phyloP scores from a whole-genome alignment of 2,329 filamentous ascomycete genomes.

The Purpureocillium lavendulum region DNA sequence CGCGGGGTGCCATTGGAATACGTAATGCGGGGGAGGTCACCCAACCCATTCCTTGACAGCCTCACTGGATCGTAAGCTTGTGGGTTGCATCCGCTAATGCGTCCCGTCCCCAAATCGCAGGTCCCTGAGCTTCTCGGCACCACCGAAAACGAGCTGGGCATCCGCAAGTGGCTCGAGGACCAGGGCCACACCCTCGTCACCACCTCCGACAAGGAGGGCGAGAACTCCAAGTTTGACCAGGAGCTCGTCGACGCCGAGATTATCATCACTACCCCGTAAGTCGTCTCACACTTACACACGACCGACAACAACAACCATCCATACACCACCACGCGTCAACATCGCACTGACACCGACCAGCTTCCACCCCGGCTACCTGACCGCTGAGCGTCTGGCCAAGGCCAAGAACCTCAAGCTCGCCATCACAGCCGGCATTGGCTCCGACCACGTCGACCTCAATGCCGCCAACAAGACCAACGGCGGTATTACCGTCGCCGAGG shows the following conservation, averaged over 20 bases:
- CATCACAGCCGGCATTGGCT: constrained; percentile 94
- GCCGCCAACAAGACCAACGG: constrained; percentile 98
- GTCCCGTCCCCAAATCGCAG: not conserved
- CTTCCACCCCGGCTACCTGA: constrained; percentile 98
- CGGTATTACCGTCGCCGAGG: constrained; percentile 92
- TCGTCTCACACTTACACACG: constrained; percentile 1
- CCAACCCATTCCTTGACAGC: too few species aligned
- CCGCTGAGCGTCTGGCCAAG: constrained; percentile 88
- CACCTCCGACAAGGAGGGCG: constrained; percentile 94
- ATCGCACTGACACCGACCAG: constrained; percentile 30
- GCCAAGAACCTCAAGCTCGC: constrained; percentile 99
- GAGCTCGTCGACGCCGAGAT: constrained; percentile 95
- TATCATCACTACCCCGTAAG: constrained; percentile 96
- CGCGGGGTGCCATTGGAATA: not conserved
- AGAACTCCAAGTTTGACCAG: constrained; percentile 87
- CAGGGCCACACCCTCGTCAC: constrained; percentile 95
- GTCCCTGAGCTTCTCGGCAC: constrained; percentile 82
- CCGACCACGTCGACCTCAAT: constrained; percentile 95
- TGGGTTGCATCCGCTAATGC: not conserved
- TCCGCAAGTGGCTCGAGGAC: constrained; percentile 96
- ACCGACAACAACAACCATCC: not conserved
- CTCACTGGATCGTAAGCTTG: not conserved
- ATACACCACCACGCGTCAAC: too few species aligned
- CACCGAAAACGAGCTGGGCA: constrained; percentile 95
- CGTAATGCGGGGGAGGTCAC: constrained; percentile 7